Evolutionary conservation across 805 yeast genomes (phyloP).

Genomic region (Saccharomycopsis selenospora): DNA sequence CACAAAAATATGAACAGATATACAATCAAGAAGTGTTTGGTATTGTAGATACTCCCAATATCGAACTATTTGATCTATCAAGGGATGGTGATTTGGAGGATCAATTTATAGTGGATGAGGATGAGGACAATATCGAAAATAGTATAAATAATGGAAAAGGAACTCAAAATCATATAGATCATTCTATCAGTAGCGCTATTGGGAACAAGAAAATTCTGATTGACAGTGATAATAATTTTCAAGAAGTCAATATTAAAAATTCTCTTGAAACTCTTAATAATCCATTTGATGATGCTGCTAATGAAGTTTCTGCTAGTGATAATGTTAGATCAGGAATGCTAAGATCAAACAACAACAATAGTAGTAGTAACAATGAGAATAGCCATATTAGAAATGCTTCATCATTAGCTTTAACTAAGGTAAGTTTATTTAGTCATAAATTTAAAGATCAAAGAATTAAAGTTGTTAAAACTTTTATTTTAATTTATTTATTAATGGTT

Average conservation of each 20-base stretch:
- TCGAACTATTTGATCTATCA: neutral
- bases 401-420: conserved; percentile 3
- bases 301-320: neutral
- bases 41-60: conserved; percentile 2
- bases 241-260: neutral
- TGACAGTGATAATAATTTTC: neutral
- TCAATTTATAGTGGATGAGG: conserved; percentile 2
- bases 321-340: neutral
- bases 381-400: neutral
- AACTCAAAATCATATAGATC: too few relatives aligned
- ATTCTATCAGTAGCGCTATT: too few relatives aligned
- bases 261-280: neutral
- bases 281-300: neutral
- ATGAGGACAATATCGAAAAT: neutral
- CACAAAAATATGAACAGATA: conserved; percentile 14
- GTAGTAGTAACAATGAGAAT: neutral
- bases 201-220: too few relatives aligned
- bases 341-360: neutral
- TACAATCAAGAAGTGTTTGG: conserved; percentile 17
- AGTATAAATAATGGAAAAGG: neutral
- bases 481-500: conserved; percentile 17
- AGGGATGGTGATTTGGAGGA: neutral
- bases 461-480: conserved; percentile 13
- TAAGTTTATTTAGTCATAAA: conserved; percentile 14
- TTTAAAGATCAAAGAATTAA: conserved; percentile 11